Base-by-base conservation (phyloP, 2,329 filamentous ascomycete species). In the Ceratocystis cubensis region DNA sequence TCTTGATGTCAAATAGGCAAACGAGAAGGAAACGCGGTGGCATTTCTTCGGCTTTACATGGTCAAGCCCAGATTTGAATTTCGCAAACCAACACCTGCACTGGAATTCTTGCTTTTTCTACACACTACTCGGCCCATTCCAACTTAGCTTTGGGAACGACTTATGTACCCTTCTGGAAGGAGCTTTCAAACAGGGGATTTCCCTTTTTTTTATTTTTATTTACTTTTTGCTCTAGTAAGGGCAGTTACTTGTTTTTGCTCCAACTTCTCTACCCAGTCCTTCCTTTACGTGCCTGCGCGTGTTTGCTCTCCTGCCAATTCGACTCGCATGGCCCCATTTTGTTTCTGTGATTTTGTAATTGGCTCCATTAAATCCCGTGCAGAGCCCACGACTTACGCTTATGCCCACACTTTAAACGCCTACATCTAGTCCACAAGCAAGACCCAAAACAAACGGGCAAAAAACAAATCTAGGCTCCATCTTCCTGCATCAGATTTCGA, bases 401-500 rank as follows among this genome's bases (percentile, higher is more conserved):
- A 41, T 41, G 10, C 37, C 37, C 37, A 41, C 37, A 15, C 37
- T 41, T 41, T 41, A 41, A 41, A 41, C 37, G 37, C 37, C 37
- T 15, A 41, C 45, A 5, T 44, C 2, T 30, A 59, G 56, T 37
- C 15, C 17, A 59, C 20, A 15, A 57, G 33, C 41, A 59, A 13
- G 13, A 15, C 63, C 63, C 50, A 65, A 53, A 50, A 17, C 46
- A 50, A 50, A 22, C 20, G 20, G 53, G 37, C 45, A 65, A 59
- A 63, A 59, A 50, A 28, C 44, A 46, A 68, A 65, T 59, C 63
- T 64, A 68, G 63, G 66, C 66, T 68, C 66, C 66, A 68, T 68
- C 13, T 65, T 65, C 48, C 17, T 65, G 66, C 66, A 68, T 59
- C 46, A 56, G 66, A 59, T 41, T 41, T 41, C 61, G 56, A 63